Conservation (phyloP, 2,329 filamentous ascomycete genomes). For the Trematosphaeria pertusa region DNA sequence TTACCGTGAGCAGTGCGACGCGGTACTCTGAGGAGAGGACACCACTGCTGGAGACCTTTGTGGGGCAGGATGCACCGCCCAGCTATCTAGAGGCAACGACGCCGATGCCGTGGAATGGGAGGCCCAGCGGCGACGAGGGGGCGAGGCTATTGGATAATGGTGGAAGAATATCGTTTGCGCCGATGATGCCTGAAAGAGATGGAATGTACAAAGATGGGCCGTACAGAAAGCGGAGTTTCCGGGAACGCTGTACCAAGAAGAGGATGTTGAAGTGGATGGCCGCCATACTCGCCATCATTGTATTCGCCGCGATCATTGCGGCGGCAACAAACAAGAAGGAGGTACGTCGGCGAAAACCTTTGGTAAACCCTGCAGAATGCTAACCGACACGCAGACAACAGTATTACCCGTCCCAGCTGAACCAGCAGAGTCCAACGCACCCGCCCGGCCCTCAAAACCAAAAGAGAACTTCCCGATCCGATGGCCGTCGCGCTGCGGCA, state of each 20-base stretch:
- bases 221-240: constrained; percentile 26
- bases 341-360: no score
- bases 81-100: constrained; percentile 46
- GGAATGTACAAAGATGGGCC: constrained; percentile 31
- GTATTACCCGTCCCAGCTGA: constrained; percentile 22
- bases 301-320: constrained; percentile 32
- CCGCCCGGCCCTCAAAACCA: constrained; percentile 15
- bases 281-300: constrained; percentile 26
- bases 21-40: constrained; percentile 27
- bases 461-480: constrained; percentile 41
- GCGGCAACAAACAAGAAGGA: constrained; percentile 27
- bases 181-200: constrained; percentile 23
- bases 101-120: constrained; percentile 35
- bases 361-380: no score
- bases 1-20: constrained; percentile 20
- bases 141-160: constrained; percentile 31
- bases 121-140: constrained; percentile 39
- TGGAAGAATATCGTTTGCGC: constrained; percentile 9
- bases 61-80: constrained; percentile 32
- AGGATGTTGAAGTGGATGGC: constrained; percentile 29
- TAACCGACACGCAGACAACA: constrained; percentile 9
- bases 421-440: constrained; percentile 13
- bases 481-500: constrained; percentile 44
- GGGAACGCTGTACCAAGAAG: constrained; percentile 29
- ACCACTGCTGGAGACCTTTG: constrained; percentile 33